Evolutionary conservation across 768 basidiomycete species (phyloP), one percentile per base, ranked within the genome.

Genomic region (Hygrophorus russula): DNA sequence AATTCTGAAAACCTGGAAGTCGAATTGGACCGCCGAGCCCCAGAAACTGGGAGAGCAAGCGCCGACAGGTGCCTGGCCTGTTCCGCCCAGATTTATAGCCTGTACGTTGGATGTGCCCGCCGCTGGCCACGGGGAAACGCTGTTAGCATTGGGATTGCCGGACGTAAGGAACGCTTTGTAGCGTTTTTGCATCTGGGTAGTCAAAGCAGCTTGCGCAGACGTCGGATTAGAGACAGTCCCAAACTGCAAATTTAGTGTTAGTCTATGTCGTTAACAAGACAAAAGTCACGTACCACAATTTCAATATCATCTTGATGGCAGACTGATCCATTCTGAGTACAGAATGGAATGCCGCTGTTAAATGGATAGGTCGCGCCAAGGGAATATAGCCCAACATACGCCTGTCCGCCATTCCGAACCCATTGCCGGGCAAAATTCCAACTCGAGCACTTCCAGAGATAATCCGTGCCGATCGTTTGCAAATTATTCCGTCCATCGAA

Each of bases 301-400:
- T 80, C 63, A 46, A 89, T 88, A 53, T 90, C 87, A 56, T 88
- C 86, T 56, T 87, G 73, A 57, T 87, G 85, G 60, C 85, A 88
- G 31, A 86, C 78, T 27, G 63, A 59, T 29, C 77, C 79, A 24
- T 65, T 29, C 49, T 69, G 57, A 4, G 66, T 68, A 61, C 85
- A 88, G 55, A 69, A 76, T 0, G 74, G 52, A 36, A 75, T 62
- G 1, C 45, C 65, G 32, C 66, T 65, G 61, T 86, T 88, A 33
- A 70, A 71, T 9, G 82, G 77, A 58, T 86, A 84, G n/a, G 79
- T 74, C 15, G 80, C 73, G 18, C 85, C 85, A 31, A 79, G 60
- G 36, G 65, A 61, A 56, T 74, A 86, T 48, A 76, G 50, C 20
- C 80, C 83, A 14, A 83, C 79, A 52, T 68, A 85, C n/a, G 72